phyloP scores from a whole-genome alignment of 441 rosid genomes.

The Erodium moschatum region DNA sequence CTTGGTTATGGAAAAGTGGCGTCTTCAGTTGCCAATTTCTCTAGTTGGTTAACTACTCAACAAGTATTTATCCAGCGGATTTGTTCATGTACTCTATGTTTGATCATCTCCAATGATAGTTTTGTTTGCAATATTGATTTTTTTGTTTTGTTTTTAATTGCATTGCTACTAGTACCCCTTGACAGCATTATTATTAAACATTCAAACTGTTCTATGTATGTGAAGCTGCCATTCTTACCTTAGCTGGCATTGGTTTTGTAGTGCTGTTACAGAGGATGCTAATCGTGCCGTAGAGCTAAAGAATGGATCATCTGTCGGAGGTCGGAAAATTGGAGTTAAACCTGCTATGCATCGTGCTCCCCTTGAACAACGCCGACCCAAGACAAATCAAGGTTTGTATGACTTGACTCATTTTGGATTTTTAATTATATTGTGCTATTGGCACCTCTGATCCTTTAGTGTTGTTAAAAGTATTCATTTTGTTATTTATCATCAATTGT shows the following conservation, averaged over 20 bases:
- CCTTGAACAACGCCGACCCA: constrained; percentile 58
- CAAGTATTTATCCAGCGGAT: too few relatives aligned
- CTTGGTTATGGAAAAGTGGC: too few relatives aligned
- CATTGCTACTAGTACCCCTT: neutral
- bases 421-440: neutral
- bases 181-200: neutral
- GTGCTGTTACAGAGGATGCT: constrained; percentile 86
- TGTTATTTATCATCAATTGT: constrained; percentile 1
- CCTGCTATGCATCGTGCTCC: constrained; percentile 76
- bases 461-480: constrained; percentile 10
- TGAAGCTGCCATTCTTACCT: neutral
- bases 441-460: neutral
- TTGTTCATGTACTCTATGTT: too few relatives aligned
- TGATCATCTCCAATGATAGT: too few relatives aligned
- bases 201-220: too few relatives aligned
- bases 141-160: neutral
- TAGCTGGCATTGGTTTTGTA: constrained; percentile 22
- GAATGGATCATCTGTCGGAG: constrained; percentile 59
- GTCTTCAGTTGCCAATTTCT: too few relatives aligned
- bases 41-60: too few relatives aligned
- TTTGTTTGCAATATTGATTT: too few relatives aligned
- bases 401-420: constrained; percentile 13
- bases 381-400: constrained; percentile 49
- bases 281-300: constrained; percentile 67
- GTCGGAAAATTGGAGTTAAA: constrained; percentile 70